These are phyloP conservation scores for Ascochyta rabiei DNA, from an alignment of 2,329 filamentous ascomycete genomes.

Conservation along the genomic window DNA sequence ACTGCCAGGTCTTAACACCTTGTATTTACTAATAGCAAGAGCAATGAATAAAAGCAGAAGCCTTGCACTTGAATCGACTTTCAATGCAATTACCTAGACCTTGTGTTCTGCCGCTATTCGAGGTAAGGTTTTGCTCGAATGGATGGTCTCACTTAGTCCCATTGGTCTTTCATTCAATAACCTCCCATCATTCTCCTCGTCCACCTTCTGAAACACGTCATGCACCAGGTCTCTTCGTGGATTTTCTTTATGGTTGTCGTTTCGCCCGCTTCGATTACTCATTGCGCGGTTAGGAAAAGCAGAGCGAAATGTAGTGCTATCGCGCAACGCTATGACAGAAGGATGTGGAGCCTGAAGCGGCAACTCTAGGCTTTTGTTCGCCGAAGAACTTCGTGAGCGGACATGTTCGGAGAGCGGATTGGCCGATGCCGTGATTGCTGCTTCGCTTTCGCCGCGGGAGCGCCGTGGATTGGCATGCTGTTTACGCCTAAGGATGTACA, in stretches of 20 bases:
- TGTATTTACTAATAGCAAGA: no score
- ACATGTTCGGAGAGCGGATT: not conserved
- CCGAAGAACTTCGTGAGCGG: not conserved
- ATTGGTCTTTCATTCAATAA: slow-evolving; percentile 24
- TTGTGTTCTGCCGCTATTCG: slow-evolving; percentile 20
- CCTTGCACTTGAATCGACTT: no score
- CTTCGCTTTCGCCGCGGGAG: no score
- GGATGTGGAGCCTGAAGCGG: no score
- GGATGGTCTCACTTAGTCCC: slow-evolving; percentile 26
- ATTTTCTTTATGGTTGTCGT: not conserved
- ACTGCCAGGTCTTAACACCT: no score
- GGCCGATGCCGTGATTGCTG: no score
- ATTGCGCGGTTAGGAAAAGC: no score
- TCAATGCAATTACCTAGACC: not conserved
- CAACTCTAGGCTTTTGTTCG: no score
- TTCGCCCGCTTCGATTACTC: no score
- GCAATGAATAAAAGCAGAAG: no score
- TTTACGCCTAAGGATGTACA: not conserved
- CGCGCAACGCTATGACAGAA: no score
- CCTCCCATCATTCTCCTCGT: slow-evolving; percentile 25
- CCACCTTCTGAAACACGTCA: slow-evolving; percentile 16
- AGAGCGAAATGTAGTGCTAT: no score
- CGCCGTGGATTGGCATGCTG: not conserved
- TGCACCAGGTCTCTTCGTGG: slow-evolving; percentile 15
- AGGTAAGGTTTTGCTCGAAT: slow-evolving; percentile 20